Evolutionary conservation across 179 eudicot species (phyloP).

Genomic region (Spinacia oleracea): DNA sequence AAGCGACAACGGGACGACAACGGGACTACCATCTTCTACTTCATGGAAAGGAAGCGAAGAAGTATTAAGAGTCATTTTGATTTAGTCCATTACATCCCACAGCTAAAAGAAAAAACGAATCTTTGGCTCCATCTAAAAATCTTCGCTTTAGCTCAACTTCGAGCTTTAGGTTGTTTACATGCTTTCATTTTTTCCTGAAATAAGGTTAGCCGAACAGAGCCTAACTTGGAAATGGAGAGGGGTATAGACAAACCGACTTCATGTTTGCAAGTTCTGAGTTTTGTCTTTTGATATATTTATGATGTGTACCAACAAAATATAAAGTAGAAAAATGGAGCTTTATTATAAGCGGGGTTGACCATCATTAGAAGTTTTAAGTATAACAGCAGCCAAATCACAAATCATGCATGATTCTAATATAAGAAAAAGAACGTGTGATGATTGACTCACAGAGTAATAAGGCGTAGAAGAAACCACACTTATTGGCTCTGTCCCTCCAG

Average conservation of each 20-base stretch:
- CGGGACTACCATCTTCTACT: too few relatives aligned
- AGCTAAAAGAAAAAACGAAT: too few relatives aligned
- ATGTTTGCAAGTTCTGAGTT: not conserved
- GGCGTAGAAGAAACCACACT: slow-evolving; percentile 85
- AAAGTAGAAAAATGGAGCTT: not conserved
- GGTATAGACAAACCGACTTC: not conserved
- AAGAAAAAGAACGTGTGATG: slow-evolving; percentile 15
- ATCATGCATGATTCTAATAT: not conserved
- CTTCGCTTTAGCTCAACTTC: too few relatives aligned
- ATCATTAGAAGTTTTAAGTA: not conserved
- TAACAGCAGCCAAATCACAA: not conserved
- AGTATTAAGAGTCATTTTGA: too few relatives aligned
- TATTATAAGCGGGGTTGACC: not conserved
- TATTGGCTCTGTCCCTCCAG: slow-evolving; percentile 48
- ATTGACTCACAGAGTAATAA: slow-evolving; percentile 73
- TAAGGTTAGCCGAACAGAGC: too few relatives aligned
- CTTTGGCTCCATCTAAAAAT: too few relatives aligned
- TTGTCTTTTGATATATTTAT: not conserved
- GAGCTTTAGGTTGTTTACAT: too few relatives aligned
- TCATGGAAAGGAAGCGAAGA: too few relatives aligned
- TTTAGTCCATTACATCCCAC: too few relatives aligned
- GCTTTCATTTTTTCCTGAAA: too few relatives aligned
- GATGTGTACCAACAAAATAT: not conserved
- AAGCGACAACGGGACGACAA: too few relatives aligned
- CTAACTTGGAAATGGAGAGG: not conserved